Conservation (phyloP, 2,329 filamentous ascomycete species). For the Aspergillus intermedius region DNA sequence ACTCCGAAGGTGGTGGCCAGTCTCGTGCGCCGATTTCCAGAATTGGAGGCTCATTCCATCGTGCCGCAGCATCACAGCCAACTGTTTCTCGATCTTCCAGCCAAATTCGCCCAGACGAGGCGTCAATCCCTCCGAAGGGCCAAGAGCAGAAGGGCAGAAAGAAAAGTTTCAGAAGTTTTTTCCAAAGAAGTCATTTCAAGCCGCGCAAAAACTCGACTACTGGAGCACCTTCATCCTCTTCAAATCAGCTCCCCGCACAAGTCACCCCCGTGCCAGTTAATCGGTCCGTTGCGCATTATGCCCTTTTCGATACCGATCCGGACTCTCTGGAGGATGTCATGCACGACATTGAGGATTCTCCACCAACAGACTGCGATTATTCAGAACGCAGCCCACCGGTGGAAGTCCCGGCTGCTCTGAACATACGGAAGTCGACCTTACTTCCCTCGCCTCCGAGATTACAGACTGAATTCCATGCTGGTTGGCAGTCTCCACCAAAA, state of each 20-base stretch:
- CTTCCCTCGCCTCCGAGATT: slow-evolving; percentile 38
- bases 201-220: slow-evolving; percentile 20
- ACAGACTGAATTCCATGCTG: slow-evolving; percentile 24
- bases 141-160: slow-evolving; percentile 18
- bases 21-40: background rate
- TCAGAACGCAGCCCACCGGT: slow-evolving; percentile 9
- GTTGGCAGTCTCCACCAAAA: slow-evolving; percentile 28
- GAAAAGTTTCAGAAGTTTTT: slow-evolving; percentile 48
- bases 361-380: slow-evolving; percentile 31
- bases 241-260: slow-evolving; percentile 34
- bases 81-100: background rate
- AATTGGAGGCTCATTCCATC: background rate
- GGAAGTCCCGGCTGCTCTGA: slow-evolving; percentile 22
- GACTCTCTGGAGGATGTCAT: slow-evolving; percentile 36
- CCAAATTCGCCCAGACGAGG: background rate
- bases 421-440: slow-evolving; percentile 34
- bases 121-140: slow-evolving; percentile 2
- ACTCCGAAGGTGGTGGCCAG: background rate
- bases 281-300: slow-evolving; percentile 52
- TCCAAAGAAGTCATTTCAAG: slow-evolving; percentile 40
- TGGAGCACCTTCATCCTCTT: slow-evolving; percentile 8
- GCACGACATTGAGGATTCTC: slow-evolving; percentile 32
- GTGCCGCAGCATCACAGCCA: background rate
- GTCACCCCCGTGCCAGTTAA: slow-evolving; percentile 32
- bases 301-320: slow-evolving; percentile 45